A percentile compares a stretch with the other conserved stretches of the same genome.
Evolutionary conservation across 78 protist species (phyloP).

Genomic region (Chrysochromulina tobinii): DNA sequence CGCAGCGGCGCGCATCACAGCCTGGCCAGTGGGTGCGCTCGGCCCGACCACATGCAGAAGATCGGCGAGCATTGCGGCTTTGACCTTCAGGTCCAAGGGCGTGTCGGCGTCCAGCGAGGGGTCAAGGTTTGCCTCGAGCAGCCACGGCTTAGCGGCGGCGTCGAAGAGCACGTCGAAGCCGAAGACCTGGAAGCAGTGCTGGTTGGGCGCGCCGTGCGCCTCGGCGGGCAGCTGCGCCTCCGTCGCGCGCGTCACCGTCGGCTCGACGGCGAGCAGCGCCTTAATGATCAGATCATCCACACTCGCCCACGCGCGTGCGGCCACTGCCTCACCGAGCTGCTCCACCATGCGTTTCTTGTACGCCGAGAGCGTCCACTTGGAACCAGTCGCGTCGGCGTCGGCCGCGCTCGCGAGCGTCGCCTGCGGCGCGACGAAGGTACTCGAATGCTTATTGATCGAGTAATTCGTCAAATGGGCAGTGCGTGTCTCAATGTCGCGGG

Average conservation of each 20-base stretch:
- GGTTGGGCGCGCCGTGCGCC: neutral
- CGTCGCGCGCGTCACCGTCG: neutral
- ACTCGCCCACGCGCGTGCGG: neutral
- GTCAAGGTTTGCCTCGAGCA: conserved; percentile 58
- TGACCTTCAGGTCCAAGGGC: conserved; percentile 40
- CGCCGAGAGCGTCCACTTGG: conserved; percentile 33
- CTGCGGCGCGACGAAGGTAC: neutral
- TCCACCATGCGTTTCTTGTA: neutral
- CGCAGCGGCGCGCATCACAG: neutral
- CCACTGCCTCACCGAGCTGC: neutral
- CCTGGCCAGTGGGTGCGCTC: too few relatives aligned
- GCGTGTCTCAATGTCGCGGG: neutral
- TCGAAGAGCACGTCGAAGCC: conserved; percentile 76
- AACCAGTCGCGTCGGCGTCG: neutral
- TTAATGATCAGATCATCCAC: conserved; percentile 33
- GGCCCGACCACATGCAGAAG: neutral
- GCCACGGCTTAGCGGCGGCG: conserved; percentile 20
- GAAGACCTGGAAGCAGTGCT: conserved; percentile 63
- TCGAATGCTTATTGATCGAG: conserved; percentile 12
- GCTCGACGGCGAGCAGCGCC: conserved; percentile 27
- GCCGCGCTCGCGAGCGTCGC: neutral
- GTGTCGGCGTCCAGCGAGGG: conserved; percentile 49
- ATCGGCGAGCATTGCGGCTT: conserved; percentile 11
- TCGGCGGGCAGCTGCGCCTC: neutral
- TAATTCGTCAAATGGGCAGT: conserved; percentile 72